Evolutionary conservation across 371 early-diverging fungal genomes (phyloP), one percentile per base, ranked within the genome.

Genomic region (Zychaea mexicana): DNA sequence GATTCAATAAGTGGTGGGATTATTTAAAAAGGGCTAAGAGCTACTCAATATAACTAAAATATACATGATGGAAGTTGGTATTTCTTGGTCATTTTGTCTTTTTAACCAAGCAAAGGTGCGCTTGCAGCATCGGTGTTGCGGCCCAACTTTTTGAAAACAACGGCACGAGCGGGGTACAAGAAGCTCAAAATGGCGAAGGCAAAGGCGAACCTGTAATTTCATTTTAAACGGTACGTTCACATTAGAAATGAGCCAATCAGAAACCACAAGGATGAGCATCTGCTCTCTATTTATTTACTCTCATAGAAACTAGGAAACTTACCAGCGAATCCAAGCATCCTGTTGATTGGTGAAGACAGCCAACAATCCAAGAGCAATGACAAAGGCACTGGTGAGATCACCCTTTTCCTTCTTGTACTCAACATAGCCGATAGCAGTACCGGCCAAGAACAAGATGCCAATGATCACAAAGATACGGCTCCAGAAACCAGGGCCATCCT

Each of bases 361-460:
- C 39, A 74, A 72, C 39, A 81, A 70, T 69, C 84, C 85, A 57
- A 76, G 63, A 28, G 81, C 82, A 68, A 85, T 83, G 52, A 84
- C 82, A 32, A 81, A 55, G 36, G 85, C 83, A 53, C 84, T 87
- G 32, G 85, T 82, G 26, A 88, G 67, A 73, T 91, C 91, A 15
- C 90, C 91, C 69, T 84, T 82, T 27, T 74, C 59, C 61, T 79
- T 73, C 78, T 84, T 83, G 74, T 76, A 83, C 65, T 89, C 88
- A 57, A 89, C 85, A 65, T 91, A 91, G 57, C 85, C 85, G 58
- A 88, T 67, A 28, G 86, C 88, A 55, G 88, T 87, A 42, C 74
- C 77, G n/a, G 81, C 65, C 60, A 91, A 74, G 75, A 88, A 77
- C 46, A 80, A 36, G 36, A 87, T 54, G 22, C 83, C 87, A 38